Evolutionary conservation across 1,139 yeast species (phyloP), one percentile per base, ranked within the genome.

Genomic region (Yamadazyma blattariae): DNA sequence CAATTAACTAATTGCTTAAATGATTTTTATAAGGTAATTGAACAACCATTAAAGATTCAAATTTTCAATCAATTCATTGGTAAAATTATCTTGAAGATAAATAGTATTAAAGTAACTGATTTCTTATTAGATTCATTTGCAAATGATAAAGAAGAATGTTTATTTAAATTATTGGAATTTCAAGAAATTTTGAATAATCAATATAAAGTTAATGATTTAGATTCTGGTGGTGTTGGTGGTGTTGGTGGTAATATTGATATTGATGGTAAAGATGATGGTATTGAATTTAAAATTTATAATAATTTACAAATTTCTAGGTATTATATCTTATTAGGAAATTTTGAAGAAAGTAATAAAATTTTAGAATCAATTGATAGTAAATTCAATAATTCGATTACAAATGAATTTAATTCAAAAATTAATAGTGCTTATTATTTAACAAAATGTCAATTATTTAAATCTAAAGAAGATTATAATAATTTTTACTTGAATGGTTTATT

Each of bases 401-500:
- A 75, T 42, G 82, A 79, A 45, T 70, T 80, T 42, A 89, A 83
- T 46, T 69, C 82, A 31, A 77, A 79, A 48, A 79, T 90, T 46
- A 82, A 82, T 48, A 88, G 95, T 20, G 87, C 95, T 15, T 90
- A 75, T 59, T 92, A 87, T 59, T 79, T 83, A 41, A 81, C 94
- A 17, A 82, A 79, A 51, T 81, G 96, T 36, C 87, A 85, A 54
- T 79, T 81, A 53, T 80, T 76, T 69, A 85, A 87, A 61, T 61
- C 76, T 44, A 79, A 79, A 51, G 79, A 80, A 21, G 95, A 92
- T 58, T 89, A 83, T 61, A 86, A 88, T 49, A 67, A 74, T 26
- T 90, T 79, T 64, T 94, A 92, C 61, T 74, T 83, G 48, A 77
- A 79, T 43, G 72, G 74, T 27, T 59, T 72, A 50, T 65, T 64